Evolutionary conservation across 2,329 filamentous ascomycete species (phyloP), one percentile per base, ranked within the genome.

Genomic region (Trichothecium roseum): DNA sequence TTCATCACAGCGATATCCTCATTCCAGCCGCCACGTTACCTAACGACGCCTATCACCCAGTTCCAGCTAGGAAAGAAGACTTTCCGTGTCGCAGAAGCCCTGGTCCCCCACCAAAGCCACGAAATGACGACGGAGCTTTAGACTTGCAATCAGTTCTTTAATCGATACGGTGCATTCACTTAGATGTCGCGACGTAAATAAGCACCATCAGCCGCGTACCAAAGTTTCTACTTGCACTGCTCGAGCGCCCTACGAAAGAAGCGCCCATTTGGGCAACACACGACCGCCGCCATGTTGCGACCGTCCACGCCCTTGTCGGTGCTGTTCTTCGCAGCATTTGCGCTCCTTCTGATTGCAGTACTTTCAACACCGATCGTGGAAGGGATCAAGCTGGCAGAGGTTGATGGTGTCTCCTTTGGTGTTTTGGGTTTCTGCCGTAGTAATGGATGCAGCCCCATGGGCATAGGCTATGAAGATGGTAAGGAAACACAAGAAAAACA

Each of bases 341-440:
- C 70, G 43, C 68, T 96, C 42, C 71, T 96, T 35, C 68, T 96
- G 32, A 69, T 98, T 28, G 84, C 87, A 32, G 84, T 88, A 28
- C 64, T 98, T n/a, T 94, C 89, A 2, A 88, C 86, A 0, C 91
- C 91, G 14, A 78, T 98, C 46, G 81, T 96, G 54, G 78, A 82
- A 52, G 72, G 69, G 18, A 93, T 98, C 32, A 85, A 87, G 8
- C 69, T 98, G 29, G 88, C 84, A 27, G 78, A 75, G 35, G 89
- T 79, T 53, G 63, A 79, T 29, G 78, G 81, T 48, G 75, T 84
- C 47, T 79, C 78, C 46, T 95, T 93, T 66, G 91, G 91, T 33
- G 88, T 96, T 33, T 89, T 96, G 64, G 91, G 91, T 18, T 94
- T 77, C 51, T 98, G 91, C 60, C 69, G 76, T 44, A 65, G 62